Conservation (phyloP, 2,329 filamentous ascomycete genomes). For the Beauveria brongniartii region DNA sequence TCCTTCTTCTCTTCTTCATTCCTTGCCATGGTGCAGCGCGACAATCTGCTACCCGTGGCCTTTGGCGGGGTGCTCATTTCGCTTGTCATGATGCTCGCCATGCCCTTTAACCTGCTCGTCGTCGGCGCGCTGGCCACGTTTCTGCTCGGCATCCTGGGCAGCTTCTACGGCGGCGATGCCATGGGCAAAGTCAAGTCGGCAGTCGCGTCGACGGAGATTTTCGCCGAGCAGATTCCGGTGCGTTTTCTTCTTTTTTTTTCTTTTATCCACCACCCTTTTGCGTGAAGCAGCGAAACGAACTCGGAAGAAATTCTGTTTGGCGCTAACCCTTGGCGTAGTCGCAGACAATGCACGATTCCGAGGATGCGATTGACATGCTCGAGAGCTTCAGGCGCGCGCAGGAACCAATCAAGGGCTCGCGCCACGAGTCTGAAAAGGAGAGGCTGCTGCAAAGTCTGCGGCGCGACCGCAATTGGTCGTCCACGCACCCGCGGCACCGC, state of each 20-base stretch:
- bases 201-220: background rate
- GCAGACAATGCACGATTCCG: background rate
- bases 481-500: constrained; percentile 30
- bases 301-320: background rate
- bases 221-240: constrained; percentile 8
- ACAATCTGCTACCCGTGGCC: background rate
- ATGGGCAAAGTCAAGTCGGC: background rate
- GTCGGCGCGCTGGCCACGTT: background rate
- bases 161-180: background rate
- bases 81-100: constrained; percentile 6
- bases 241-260: background rate
- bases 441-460: background rate
- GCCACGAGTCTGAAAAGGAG: constrained; percentile 1
- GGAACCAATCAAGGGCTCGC: background rate
- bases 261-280: no score
- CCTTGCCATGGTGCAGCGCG: constrained; percentile 7
- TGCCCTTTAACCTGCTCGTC: constrained; percentile 6
- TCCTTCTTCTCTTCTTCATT: background rate
- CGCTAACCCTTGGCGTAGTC: background rate
- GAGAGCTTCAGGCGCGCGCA: constrained; percentile 1
- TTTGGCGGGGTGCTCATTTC: constrained; percentile 1
- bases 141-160: background rate
- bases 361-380: constrained; percentile 4
- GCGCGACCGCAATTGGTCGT: constrained; percentile 19
- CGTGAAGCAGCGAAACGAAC: no score